These are phyloP conservation scores for Chamaenerion angustifolium DNA, from an alignment of 345 rosid species.

Conservation along the genomic window DNA sequence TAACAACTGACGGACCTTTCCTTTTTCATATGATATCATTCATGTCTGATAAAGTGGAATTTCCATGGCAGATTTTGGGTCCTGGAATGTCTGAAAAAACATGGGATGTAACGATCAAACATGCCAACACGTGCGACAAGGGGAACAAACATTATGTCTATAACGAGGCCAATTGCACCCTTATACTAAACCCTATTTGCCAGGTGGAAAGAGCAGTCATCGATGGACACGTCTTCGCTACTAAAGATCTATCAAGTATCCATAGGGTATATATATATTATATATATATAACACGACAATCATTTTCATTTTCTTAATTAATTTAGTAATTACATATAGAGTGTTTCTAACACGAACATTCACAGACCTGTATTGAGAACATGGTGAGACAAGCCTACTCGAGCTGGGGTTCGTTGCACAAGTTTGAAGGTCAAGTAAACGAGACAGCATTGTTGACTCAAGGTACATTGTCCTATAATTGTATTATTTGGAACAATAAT, in stretches of 20 bases:
- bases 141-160: constrained; percentile 40
- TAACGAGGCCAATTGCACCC: constrained; percentile 14
- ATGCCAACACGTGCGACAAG: constrained; percentile 54
- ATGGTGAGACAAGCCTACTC: constrained; percentile 46
- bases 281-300: background rate
- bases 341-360: background rate
- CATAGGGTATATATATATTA: constrained; percentile 25
- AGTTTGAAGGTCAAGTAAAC: constrained; percentile 21
- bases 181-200: constrained; percentile 57
- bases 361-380: constrained; percentile 30
- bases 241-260: constrained; percentile 15
- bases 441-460: constrained; percentile 40
- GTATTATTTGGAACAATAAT: too few relatives aligned
- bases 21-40: too few relatives aligned
- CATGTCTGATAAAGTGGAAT: too few relatives aligned
- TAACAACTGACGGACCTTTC: too few relatives aligned
- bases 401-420: constrained; percentile 40
- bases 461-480: constrained; percentile 19
- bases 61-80: constrained; percentile 41
- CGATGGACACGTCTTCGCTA: constrained; percentile 25
- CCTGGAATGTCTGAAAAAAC: constrained; percentile 61
- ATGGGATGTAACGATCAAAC: constrained; percentile 68
- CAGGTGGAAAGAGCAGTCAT: constrained; percentile 38
- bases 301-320: too few relatives aligned
- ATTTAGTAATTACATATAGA: too few relatives aligned